These are phyloP conservation scores for Argentina anserina DNA, from an alignment of 306 rosid genomes.

Conservation along the genomic window DNA sequence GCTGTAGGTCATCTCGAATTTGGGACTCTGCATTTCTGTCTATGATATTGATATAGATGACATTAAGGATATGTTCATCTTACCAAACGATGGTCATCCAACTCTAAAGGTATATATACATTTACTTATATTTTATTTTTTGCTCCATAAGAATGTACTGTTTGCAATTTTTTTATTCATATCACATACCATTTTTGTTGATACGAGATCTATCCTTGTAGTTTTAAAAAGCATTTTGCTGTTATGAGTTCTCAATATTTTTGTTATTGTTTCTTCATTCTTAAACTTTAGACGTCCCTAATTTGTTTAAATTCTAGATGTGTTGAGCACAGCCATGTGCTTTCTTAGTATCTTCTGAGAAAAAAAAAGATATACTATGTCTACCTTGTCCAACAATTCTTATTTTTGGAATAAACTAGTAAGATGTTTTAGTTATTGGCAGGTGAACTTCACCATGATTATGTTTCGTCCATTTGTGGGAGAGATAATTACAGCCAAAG, in stretches of 20 bases:
- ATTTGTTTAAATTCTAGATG: neutral
- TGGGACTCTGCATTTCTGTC: slow-evolving; percentile 79
- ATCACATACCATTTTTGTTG: neutral
- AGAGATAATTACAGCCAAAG: slow-evolving; percentile 62
- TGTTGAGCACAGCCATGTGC: neutral
- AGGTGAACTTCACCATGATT: slow-evolving; percentile 64
- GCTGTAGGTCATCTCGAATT: slow-evolving; percentile 62
- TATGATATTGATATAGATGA: slow-evolving; percentile 71
- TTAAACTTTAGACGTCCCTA: neutral
- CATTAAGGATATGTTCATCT: slow-evolving; percentile 64
- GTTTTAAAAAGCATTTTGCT: neutral
- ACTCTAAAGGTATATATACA: slow-evolving; percentile 55
- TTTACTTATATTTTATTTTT: neutral
- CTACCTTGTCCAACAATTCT: neutral
- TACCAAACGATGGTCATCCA: slow-evolving; percentile 72
- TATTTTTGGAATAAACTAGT: neutral
- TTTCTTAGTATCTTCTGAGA: neutral
- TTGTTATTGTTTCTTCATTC: neutral
- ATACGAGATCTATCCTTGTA: neutral
- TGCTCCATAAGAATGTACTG: neutral
- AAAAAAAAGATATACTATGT: neutral
- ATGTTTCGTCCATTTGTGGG: slow-evolving; percentile 75
- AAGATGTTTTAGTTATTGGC: slow-evolving; percentile 27
- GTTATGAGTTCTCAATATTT: neutral
- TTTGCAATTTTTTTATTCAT: neutral